Evolutionary conservation across 1,139 yeast species (phyloP).

Genomic region (Geotrichum citri-aurantii): DNA sequence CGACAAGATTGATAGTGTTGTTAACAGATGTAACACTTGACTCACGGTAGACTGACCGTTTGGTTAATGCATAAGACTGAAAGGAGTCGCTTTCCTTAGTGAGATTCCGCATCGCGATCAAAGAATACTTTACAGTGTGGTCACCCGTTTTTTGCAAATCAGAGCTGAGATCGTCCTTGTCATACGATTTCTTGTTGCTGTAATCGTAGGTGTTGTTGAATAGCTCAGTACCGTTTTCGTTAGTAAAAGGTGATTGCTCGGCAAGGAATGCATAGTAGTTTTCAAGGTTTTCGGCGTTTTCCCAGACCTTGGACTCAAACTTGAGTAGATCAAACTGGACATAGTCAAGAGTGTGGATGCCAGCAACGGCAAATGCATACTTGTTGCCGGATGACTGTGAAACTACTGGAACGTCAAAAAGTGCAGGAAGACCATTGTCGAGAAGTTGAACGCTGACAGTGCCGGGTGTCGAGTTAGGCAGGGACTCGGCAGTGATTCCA

Average conservation of each 20-base stretch:
- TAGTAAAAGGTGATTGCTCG: conserved; percentile 6
- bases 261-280: conserved; percentile 13
- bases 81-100: conserved; percentile 11
- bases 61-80: conserved; percentile 15
- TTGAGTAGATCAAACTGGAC: conserved; percentile 12
- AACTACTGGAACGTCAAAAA: conserved; percentile 12
- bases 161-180: conserved; percentile 5
- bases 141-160: conserved; percentile 11
- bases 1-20: conserved; percentile 16
- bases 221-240: conserved; percentile 9
- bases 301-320: conserved; percentile 12
- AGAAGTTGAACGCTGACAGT: conserved; percentile 12
- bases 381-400: conserved; percentile 1
- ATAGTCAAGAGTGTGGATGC: conserved; percentile 14
- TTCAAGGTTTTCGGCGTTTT: conserved; percentile 9
- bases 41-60: conserved; percentile 16
- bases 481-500: conserved; percentile 13
- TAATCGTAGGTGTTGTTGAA: conserved; percentile 19
- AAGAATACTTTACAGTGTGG: conserved; percentile 8
- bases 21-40: conserved; percentile 10
- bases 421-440: conserved; percentile 15
- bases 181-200: conserved; percentile 1
- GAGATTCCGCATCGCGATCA: conserved; percentile 14
- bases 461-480: conserved; percentile 16
- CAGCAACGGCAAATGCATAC: conserved; percentile 17